Evolutionary conservation across 2,329 filamentous ascomycete genomes (phyloP), one percentile per base, ranked within the genome.

Genomic region (Tolypocladium ophioglossoides): DNA sequence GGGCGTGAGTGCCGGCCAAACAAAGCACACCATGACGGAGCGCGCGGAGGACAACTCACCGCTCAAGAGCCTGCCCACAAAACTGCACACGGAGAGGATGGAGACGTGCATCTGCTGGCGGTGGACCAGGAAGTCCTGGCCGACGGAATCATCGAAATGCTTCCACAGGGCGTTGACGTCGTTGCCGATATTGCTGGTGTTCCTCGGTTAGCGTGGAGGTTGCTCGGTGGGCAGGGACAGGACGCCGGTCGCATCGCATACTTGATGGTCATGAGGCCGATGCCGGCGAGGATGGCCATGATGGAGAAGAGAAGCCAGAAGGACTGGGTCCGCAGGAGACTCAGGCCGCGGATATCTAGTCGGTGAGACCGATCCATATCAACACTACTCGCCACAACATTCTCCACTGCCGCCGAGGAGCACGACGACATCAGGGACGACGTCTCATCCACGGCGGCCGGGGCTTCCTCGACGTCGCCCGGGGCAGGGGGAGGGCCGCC

Each of bases 231-330:
- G 51, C 34, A 32, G 22, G 22, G 27, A 12, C 46, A 41, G 27
- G 27, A 11, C 18, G 37, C 27, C 37, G 27, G n/a, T 6, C 14
- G 16, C 12, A 18, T 35, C 1, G 75, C 87, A 70, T 78, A 95
- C 91, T 99, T 99, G 72, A 99, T 99, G 0, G 92, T 97, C 94
- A 99, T 99, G 60, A 99, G 74, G 12, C 94, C 94, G 62, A 96
- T 87, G 52, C 94, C 94, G 6, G 91, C 90, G 58, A 97, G 76
- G n/a, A 96, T 80, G 40, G 86, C 91, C 80, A 99, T 89, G 61
- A 96, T 84, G 55, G 80, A 70, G 69, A 95, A 97, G 32, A 95
- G 73, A 64, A 95, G 87, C 91, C 91, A 97, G 70, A 97, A 99
- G 60, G 95, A 87, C 50, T 84, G 64, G 57, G 80, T 83, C 52